Conservation (phyloP, 2,329 filamentous ascomycete genomes). For the Epichloe typhina region DNA sequence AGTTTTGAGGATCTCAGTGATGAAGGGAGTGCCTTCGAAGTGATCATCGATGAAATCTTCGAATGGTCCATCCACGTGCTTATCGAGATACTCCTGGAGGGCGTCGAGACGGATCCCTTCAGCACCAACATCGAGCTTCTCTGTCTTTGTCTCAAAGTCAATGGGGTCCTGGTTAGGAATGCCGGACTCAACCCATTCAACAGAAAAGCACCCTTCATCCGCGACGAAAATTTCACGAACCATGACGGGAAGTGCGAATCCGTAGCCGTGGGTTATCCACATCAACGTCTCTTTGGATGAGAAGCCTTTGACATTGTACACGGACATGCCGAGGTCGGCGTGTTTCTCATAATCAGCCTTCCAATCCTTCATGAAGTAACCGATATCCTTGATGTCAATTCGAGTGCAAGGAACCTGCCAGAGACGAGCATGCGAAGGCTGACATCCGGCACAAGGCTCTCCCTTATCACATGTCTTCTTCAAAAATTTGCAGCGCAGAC, state of each 20-base stretch:
- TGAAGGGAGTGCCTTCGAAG: constrained; percentile 88
- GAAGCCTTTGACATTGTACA: constrained; percentile 88
- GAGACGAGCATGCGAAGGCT: constrained; percentile 85
- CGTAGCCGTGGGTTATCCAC: constrained; percentile 94
- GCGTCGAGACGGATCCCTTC: constrained; percentile 73
- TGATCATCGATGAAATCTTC: constrained; percentile 92
- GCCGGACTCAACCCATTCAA: constrained; percentile 84
- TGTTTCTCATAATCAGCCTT: constrained; percentile 93
- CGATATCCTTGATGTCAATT: constrained; percentile 97
- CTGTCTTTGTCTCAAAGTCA: constrained; percentile 75
- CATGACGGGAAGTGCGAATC: constrained; percentile 82
- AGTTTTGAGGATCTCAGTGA: constrained; percentile 93
- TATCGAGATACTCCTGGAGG: constrained; percentile 85
- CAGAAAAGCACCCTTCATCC: constrained; percentile 82
- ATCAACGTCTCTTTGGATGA: constrained; percentile 54
- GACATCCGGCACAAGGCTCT: constrained; percentile 87
- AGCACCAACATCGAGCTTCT: constrained; percentile 76
- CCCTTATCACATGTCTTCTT: constrained; percentile 99
- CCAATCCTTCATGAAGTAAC: constrained; percentile 99
- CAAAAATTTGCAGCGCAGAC: constrained; percentile 91
- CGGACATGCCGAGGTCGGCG: constrained; percentile 71
- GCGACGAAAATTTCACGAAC: constrained; percentile 87
- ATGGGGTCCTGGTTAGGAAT: constrained; percentile 55
- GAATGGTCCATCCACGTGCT: constrained; percentile 84
- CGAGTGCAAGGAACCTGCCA: constrained; percentile 98